Evolutionary conservation across 139 green algal species (phyloP).

Genomic region (Picochlorum costavermella): DNA sequence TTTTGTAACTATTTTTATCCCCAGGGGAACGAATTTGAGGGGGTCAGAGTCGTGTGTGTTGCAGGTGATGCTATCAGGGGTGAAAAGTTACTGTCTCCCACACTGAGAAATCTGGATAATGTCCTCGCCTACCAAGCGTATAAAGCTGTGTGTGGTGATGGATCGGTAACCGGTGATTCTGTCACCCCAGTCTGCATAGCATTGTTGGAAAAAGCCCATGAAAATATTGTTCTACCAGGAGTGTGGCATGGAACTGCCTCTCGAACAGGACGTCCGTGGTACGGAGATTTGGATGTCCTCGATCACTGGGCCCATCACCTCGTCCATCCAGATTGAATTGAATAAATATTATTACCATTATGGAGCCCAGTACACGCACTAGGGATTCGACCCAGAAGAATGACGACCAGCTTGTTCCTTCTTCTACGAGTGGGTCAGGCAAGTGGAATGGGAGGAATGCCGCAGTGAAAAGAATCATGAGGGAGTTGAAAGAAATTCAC

Average conservation of each 20-base stretch:
- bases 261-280: slow-evolving; percentile 7
- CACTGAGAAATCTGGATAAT: not conserved
- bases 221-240: slow-evolving; percentile 13
- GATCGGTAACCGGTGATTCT: slow-evolving; percentile 21
- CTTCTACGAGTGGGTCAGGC: not conserved
- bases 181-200: slow-evolving; percentile 27
- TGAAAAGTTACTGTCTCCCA: not conserved
- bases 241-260: slow-evolving; percentile 24
- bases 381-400: no score
- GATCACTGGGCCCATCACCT: slow-evolving; percentile 13
- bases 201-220: slow-evolving; percentile 5
- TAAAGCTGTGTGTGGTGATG: slow-evolving; percentile 18
- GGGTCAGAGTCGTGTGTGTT: slow-evolving; percentile 21
- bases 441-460: slow-evolving; percentile 61
- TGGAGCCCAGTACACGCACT: not conserved
- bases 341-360: no score
- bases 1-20: slow-evolving; percentile 38
- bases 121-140: slow-evolving; percentile 17
- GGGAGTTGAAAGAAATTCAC: slow-evolving; percentile 82
- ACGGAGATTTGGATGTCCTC: slow-evolving; percentile 8
- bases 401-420: no score
- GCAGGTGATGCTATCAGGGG: slow-evolving; percentile 16
- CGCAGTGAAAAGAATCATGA: slow-evolving; percentile 88
- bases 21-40: slow-evolving; percentile 5
- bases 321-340: not conserved